phyloP scores from a whole-genome alignment of 331 rosid species.

The Malus hybrid region DNA sequence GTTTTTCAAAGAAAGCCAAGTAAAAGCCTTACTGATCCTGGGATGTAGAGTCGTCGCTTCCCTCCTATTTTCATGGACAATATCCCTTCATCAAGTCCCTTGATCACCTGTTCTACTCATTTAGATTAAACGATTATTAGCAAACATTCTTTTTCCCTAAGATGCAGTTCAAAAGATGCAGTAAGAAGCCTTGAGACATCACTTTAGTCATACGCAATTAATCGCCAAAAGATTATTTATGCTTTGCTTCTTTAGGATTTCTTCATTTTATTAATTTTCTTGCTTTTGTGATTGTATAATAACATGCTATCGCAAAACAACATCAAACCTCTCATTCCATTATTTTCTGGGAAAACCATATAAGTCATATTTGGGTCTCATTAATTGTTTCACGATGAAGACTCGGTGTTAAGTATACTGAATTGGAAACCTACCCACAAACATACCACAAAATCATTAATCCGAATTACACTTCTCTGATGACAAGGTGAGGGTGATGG shows the following conservation, averaged over 20 bases:
- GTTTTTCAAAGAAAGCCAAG: background rate
- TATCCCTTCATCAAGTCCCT: conserved; percentile 87
- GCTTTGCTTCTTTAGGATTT: background rate
- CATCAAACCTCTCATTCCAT: background rate
- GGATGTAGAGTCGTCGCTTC: conserved; percentile 82
- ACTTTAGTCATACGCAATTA: background rate
- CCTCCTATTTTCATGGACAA: conserved; percentile 87
- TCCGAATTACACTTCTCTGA: background rate
- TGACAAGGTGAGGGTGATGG: background rate
- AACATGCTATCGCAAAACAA: background rate
- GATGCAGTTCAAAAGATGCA: background rate
- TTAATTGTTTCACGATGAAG: background rate
- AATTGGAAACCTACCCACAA: background rate
- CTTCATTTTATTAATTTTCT: background rate
- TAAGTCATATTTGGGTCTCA: background rate
- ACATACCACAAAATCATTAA: background rate
- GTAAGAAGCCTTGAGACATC: background rate
- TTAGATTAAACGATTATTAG: conserved; percentile 2
- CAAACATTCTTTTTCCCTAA: background rate
- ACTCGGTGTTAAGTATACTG: too few species aligned
- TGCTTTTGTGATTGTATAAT: background rate
- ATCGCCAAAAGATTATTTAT: background rate
- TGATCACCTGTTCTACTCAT: conserved; percentile 58
- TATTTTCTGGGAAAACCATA: background rate
- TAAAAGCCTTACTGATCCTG: conserved; percentile 62